Percentiles rank a stretch among this genome's conserved stretches.
These are phyloP conservation scores for Medicago lupulina DNA, from an alignment of 306 rosid genomes.

Conservation along the genomic window DNA sequence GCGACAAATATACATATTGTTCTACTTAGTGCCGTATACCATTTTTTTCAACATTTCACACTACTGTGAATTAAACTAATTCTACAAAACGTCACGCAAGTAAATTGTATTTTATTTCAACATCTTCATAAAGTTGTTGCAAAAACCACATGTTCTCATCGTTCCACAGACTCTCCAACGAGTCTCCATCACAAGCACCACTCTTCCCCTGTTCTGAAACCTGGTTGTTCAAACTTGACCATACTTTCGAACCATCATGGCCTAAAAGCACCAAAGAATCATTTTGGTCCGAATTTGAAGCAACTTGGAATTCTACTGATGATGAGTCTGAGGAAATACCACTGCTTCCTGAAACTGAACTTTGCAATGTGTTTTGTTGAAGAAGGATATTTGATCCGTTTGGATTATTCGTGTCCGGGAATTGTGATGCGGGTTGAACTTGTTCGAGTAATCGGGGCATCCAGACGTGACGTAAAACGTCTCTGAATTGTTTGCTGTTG, in stretches of 20 bases:
- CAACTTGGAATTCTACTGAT: slow-evolving; percentile 40
- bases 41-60: slow-evolving; percentile 5
- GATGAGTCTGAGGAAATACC: slow-evolving; percentile 30
- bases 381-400: background rate
- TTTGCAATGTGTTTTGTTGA: background rate
- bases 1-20: background rate
- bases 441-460: slow-evolving; percentile 85
- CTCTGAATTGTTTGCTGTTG: slow-evolving; percentile 83
- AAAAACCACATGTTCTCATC: slow-evolving; percentile 64
- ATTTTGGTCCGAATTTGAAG: slow-evolving; percentile 18
- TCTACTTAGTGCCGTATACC: background rate
- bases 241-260: slow-evolving; percentile 1
- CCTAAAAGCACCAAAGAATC: background rate
- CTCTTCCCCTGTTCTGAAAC: slow-evolving; percentile 33
- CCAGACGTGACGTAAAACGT: slow-evolving; percentile 66
- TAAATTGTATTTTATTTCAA: slow-evolving; percentile 39
- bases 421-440: slow-evolving; percentile 46
- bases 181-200: slow-evolving; percentile 45
- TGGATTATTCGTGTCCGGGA: background rate
- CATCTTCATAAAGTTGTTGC: slow-evolving; percentile 52
- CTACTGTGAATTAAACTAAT: background rate
- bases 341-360: slow-evolving; percentile 8
- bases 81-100: slow-evolving; percentile 55
- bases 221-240: slow-evolving; percentile 18
- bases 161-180: slow-evolving; percentile 59